A percentile compares a stretch with the other conserved stretches of the same genome.
Evolutionary conservation across 2,329 filamentous ascomycete species (phyloP).

Genomic region (Penicillium sp.): DNA sequence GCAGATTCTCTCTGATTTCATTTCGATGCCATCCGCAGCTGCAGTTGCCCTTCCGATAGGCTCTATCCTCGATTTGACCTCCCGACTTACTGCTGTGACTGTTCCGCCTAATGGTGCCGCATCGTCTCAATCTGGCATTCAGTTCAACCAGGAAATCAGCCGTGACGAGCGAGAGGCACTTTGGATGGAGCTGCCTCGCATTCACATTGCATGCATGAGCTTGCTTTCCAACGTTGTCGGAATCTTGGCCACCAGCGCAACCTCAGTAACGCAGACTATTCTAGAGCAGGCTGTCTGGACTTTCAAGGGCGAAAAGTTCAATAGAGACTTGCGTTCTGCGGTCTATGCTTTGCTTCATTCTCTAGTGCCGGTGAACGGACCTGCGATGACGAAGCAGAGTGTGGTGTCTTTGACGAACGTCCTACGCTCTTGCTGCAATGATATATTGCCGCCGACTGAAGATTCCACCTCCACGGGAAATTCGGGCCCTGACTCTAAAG

Average conservation of each 20-base stretch:
- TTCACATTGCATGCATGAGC: constrained; percentile 69
- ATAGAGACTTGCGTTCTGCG: constrained; percentile 55
- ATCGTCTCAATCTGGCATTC: constrained; percentile 48
- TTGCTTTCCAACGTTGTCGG: constrained; percentile 58
- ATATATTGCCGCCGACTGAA: constrained; percentile 59
- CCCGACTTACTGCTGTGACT: constrained; percentile 66
- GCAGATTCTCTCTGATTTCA: constrained; percentile 60
- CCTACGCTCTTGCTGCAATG: constrained; percentile 68
- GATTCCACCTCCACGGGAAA: constrained; percentile 31
- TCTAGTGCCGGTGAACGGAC: constrained; percentile 62
- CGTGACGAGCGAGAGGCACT: constrained; percentile 80
- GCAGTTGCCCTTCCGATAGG: constrained; percentile 67
- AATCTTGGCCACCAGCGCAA: constrained; percentile 57
- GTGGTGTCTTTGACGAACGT: constrained; percentile 62
- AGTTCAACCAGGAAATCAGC: constrained; percentile 69
- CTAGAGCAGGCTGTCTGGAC: constrained; percentile 71
- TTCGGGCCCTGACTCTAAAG: constrained; percentile 42
- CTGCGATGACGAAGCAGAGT: constrained; percentile 63
- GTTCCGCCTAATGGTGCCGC: constrained; percentile 46
- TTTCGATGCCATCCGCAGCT: constrained; percentile 63
- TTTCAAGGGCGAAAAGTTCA: constrained; percentile 56
- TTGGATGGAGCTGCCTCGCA: constrained; percentile 67
- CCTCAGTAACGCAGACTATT: constrained; percentile 61
- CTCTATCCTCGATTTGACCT: constrained; percentile 65
- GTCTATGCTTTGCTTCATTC: constrained; percentile 60